A percentile compares a stretch with the other conserved stretches of the same genome.
Evolutionary conservation across 106 monocot genomes (phyloP).

Genomic region (Phalaenopsis aphrodite): DNA sequence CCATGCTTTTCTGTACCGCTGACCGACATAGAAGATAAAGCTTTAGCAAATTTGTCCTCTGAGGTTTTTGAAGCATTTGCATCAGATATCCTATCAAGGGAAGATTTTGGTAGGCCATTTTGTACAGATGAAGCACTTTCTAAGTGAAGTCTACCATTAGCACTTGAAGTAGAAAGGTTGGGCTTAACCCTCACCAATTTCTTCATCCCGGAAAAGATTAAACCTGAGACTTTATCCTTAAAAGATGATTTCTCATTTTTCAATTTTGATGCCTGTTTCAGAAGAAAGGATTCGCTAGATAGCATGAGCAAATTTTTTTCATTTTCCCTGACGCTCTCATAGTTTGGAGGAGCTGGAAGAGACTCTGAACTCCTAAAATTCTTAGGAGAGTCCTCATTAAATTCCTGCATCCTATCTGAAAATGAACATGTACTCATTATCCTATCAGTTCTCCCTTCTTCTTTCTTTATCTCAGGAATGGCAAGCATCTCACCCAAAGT

Average conservation of each 20-base stretch:
- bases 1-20: constrained; percentile 11
- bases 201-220: constrained; percentile 63
- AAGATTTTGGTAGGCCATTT: constrained; percentile 3
- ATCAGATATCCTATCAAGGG: constrained; percentile 3
- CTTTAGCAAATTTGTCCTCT: constrained; percentile 2
- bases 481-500: constrained; percentile 88
- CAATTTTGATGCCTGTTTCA: constrained; percentile 25
- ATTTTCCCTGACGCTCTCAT: constrained; percentile 29
- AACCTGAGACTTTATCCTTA: constrained; percentile 65
- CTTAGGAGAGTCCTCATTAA: constrained; percentile 4
- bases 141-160: constrained; percentile 9
- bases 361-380: constrained; percentile 61
- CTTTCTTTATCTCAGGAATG: constrained; percentile 36
- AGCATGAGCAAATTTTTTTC: constrained; percentile 17
- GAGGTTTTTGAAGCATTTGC: background rate
- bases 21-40: constrained; percentile 15
- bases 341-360: constrained; percentile 41
- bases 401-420: constrained; percentile 14
- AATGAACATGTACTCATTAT: constrained; percentile 14
- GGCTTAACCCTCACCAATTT: constrained; percentile 38
- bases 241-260: constrained; percentile 53
- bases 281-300: constrained; percentile 10
- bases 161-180: constrained; percentile 8
- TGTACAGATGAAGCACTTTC: background rate
- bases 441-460: constrained; percentile 19